Conservation (phyloP, 2,329 filamentous ascomycete species). For the Diaporthe sp. region DNA sequence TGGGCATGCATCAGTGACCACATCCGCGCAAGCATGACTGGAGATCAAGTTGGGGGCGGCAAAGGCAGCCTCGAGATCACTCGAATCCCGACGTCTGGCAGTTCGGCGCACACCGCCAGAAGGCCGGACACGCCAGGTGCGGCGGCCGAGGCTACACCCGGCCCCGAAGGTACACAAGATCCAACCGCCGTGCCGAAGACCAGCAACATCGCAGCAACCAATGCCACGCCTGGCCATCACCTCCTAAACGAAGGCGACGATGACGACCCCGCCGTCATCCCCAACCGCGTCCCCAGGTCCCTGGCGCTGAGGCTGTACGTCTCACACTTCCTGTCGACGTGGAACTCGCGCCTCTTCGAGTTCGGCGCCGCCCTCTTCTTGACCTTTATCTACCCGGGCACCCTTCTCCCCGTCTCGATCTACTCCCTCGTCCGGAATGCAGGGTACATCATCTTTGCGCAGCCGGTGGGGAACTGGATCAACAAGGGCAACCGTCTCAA, state of each 20-base stretch:
- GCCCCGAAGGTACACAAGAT: background rate
- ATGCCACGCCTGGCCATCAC: slow-evolving; percentile 16
- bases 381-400: slow-evolving; percentile 67
- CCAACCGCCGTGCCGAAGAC: background rate
- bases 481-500: slow-evolving; percentile 66
- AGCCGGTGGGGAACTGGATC: slow-evolving; percentile 70
- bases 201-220: background rate
- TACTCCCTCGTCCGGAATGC: slow-evolving; percentile 75
- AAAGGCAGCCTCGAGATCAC: background rate
- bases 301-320: slow-evolving; percentile 59
- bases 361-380: slow-evolving; percentile 73
- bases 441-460: slow-evolving; percentile 70
- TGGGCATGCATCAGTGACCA: background rate
- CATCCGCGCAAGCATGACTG: background rate
- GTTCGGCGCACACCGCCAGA: background rate
- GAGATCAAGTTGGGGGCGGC: background rate
- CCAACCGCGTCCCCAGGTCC: slow-evolving; percentile 27
- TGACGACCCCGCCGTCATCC: background rate
- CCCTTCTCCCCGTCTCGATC: slow-evolving; percentile 75
- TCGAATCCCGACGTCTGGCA: background rate
- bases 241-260: slow-evolving; percentile 7
- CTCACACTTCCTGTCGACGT: slow-evolving; percentile 74
- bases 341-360: slow-evolving; percentile 75
- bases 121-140: background rate
- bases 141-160: background rate